Conservation (phyloP, 345 rosid genomes). For the Acer negundo region DNA sequence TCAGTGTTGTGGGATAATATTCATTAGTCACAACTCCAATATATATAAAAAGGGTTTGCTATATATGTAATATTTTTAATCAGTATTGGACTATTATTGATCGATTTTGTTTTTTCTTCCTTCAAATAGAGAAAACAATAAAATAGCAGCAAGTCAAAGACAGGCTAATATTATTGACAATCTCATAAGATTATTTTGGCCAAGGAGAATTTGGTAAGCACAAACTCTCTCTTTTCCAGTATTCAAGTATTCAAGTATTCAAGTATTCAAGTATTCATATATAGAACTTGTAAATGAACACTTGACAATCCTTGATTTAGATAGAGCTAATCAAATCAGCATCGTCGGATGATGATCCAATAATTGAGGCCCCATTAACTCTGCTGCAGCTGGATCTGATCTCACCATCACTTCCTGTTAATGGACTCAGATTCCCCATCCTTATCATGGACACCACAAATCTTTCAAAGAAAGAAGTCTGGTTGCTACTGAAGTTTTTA, state of each 20-base stretch:
- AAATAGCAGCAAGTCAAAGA: not conserved
- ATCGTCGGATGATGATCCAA: not conserved
- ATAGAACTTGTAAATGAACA: not conserved
- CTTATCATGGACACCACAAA: constrained; percentile 59
- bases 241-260: no score
- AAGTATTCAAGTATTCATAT: no score
- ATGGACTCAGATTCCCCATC: constrained; percentile 59
- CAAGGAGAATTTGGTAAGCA: not conserved
- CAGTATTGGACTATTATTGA: no score
- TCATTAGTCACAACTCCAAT: no score
- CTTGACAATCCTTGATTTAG: not conserved
- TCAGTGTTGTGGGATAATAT: no score
- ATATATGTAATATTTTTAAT: no score
- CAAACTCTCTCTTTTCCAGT: not conserved
- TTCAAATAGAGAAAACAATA: no score
- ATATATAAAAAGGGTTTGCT: no score
- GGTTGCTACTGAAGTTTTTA: constrained; percentile 36
- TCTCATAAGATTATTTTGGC: not conserved
- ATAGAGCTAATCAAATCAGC: constrained; percentile 19
- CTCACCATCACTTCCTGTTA: constrained; percentile 59
- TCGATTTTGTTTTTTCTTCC: no score
- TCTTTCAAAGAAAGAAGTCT: constrained; percentile 53
- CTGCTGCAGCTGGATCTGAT: constrained; percentile 55
- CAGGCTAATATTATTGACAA: not conserved
- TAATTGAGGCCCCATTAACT: constrained; percentile 34